phyloP scores from a whole-genome alignment of 2,329 filamentous ascomycete genomes.

The Beauveria australis region DNA sequence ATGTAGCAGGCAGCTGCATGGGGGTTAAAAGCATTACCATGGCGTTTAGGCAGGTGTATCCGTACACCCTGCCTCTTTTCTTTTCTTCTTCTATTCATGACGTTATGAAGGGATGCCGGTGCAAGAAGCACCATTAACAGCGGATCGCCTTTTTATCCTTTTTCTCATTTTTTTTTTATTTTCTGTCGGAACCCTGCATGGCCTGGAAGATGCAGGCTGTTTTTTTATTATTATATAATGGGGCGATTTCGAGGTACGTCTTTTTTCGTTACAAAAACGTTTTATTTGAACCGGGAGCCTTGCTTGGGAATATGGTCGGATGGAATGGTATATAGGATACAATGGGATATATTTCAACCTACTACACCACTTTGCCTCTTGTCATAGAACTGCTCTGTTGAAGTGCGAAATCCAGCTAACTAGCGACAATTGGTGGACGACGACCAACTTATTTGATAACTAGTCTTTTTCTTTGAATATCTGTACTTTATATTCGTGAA shows the following conservation, averaged over 20 bases:
- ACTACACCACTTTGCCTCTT: no score
- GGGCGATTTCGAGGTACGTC: not conserved
- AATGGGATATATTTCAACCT: no score
- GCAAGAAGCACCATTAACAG: not conserved
- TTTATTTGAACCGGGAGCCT: not conserved
- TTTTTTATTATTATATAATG: conserved; percentile 2
- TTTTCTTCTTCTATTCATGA: conserved; percentile 4
- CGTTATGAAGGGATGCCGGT: conserved; percentile 4
- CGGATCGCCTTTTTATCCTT: not conserved
- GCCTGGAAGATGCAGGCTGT: not conserved
- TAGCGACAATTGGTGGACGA: no score
- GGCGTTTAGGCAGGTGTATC: not conserved
- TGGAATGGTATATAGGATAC: not conserved
- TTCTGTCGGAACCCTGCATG: not conserved
- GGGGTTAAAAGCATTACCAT: conserved; percentile 8
- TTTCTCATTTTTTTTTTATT: not conserved
- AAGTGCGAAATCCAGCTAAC: no score
- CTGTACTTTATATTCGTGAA: not conserved
- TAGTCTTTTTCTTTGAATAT: no score
- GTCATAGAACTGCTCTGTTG: not conserved
- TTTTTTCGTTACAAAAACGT: not conserved
- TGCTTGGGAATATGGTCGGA: not conserved
- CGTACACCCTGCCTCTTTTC: not conserved
- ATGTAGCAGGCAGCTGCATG: not conserved
- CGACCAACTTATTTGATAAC: no score